These are phyloP conservation scores for Mycogone perniciosa DNA, from an alignment of 2,329 filamentous ascomycete species.

Conservation along the genomic window DNA sequence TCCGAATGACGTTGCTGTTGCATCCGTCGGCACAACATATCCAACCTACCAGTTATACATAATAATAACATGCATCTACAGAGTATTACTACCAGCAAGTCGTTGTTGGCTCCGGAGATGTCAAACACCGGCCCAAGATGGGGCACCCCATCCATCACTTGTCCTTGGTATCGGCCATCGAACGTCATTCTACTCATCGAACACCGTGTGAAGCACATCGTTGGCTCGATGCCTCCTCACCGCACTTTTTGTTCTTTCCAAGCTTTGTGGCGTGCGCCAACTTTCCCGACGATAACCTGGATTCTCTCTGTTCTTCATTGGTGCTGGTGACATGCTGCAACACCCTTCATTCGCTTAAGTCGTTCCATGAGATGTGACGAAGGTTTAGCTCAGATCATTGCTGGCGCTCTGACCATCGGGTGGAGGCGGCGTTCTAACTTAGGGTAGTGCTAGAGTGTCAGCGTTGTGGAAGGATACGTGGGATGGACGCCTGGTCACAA, in stretches of 20 bases:
- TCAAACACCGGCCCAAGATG: not conserved
- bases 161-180: not conserved
- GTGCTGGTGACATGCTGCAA: slow-evolving; percentile 5
- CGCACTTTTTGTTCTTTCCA: slow-evolving; percentile 10
- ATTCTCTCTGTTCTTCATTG: slow-evolving; percentile 5
- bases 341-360: slow-evolving; percentile 3
- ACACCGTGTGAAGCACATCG: not conserved
- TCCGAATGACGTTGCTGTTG: too few species aligned
- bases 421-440: not conserved
- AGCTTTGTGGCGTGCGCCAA: slow-evolving; percentile 2
- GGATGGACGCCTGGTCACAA: not conserved
- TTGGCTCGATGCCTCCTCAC: slow-evolving; percentile 11
- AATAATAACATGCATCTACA: too few species aligned
- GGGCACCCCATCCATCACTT: not conserved
- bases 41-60: too few species aligned
- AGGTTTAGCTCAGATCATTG: not conserved
- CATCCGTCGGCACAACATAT: too few species aligned
- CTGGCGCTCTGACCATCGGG: not conserved
- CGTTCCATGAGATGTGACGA: slow-evolving; percentile 7
- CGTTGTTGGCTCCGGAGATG: too few species aligned
- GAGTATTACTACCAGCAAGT: too few species aligned
- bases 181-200: slow-evolving; percentile 3
- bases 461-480: not conserved
- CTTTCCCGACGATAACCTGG: slow-evolving; percentile 15
- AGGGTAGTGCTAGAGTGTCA: not conserved